Percentiles rank a stretch among this genome's conserved stretches.
phyloP scores from a whole-genome alignment of 495 filamentous ascomycete genomes.

The Tuber indicum region DNA sequence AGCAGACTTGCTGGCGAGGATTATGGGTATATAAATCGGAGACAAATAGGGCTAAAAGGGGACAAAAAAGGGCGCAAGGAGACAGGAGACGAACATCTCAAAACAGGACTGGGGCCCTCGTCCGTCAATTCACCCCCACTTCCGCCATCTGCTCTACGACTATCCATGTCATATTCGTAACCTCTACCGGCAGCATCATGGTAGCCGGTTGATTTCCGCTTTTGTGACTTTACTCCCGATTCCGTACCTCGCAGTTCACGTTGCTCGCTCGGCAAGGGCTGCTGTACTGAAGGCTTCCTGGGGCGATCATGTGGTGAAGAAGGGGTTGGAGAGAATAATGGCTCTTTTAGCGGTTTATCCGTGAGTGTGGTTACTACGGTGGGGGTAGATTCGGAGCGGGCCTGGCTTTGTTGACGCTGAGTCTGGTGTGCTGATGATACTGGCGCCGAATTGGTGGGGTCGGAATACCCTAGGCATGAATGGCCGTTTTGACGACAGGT shows the following conservation, averaged over 20 bases:
- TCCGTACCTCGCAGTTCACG: conserved; percentile 17
- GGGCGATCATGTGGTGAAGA: conserved; percentile 29
- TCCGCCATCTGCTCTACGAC: conserved; percentile 14
- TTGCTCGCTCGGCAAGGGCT: conserved; percentile 12
- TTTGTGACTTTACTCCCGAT: conserved; percentile 20
- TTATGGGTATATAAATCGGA: conserved; percentile 30
- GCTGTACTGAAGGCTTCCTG: conserved; percentile 18
- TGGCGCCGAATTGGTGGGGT: conserved; percentile 26
- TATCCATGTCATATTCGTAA: conserved; percentile 14
- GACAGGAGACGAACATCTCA: conserved; percentile 36
- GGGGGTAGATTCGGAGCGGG: conserved; percentile 31
- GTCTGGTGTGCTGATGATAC: conserved; percentile 21
- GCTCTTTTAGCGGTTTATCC: conserved; percentile 20
- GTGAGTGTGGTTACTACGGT: conserved; percentile 40
- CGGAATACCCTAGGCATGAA: conserved; percentile 59
- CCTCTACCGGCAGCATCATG: conserved; percentile 18
- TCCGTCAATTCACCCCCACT: conserved; percentile 22
- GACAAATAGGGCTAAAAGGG: conserved; percentile 15
- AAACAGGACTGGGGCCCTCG: conserved; percentile 25
- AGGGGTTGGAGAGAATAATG: conserved; percentile 22
- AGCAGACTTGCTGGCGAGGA: conserved; percentile 7
- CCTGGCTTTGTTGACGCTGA: conserved; percentile 36
- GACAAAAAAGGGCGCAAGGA: conserved; percentile 16
- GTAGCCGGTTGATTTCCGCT: conserved; percentile 31
- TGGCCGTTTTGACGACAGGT: conserved; percentile 72